Evolutionary conservation across 495 filamentous ascomycete genomes (phyloP).

Genomic region (Xylaria telfairii): DNA sequence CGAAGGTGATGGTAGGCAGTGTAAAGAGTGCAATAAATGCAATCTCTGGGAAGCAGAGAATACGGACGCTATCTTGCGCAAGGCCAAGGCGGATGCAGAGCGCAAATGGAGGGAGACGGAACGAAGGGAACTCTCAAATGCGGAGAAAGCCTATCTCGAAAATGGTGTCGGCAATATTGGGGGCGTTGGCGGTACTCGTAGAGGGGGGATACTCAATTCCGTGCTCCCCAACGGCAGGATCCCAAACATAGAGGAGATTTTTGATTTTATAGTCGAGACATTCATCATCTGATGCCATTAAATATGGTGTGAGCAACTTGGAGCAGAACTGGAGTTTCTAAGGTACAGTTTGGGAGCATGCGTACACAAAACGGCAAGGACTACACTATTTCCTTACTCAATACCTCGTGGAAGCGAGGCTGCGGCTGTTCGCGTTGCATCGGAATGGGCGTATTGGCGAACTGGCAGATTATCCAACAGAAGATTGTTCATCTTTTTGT

Average conservation of each 20-base stretch:
- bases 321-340: conserved; percentile 9
- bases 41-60: conserved; percentile 90
- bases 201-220: conserved; percentile 34
- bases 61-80: conserved; percentile 75
- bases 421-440: conserved; percentile 23
- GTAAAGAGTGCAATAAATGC: conserved; percentile 81
- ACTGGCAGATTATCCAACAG: conserved; percentile 17
- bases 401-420: conserved; percentile 26
- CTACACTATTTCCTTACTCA: neutral
- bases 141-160: conserved; percentile 56
- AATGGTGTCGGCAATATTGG: conserved; percentile 42
- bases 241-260: conserved; percentile 51
- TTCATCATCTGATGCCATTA: conserved; percentile 43
- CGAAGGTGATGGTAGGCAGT: conserved; percentile 66
- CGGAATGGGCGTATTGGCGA: conserved; percentile 26
- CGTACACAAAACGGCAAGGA: neutral
- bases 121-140: conserved; percentile 54
- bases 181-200: conserved; percentile 23
- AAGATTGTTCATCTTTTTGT: conserved; percentile 20
- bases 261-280: conserved; percentile 52
- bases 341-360: conserved; percentile 1
- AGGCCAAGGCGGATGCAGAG: conserved; percentile 82
- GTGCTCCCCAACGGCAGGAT: conserved; percentile 38
- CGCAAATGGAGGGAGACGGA: conserved; percentile 78
- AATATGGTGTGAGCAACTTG: neutral